phyloP scores from a whole-genome alignment of 2,329 filamentous ascomycete species.

The Arachnopeziza araneosa region DNA sequence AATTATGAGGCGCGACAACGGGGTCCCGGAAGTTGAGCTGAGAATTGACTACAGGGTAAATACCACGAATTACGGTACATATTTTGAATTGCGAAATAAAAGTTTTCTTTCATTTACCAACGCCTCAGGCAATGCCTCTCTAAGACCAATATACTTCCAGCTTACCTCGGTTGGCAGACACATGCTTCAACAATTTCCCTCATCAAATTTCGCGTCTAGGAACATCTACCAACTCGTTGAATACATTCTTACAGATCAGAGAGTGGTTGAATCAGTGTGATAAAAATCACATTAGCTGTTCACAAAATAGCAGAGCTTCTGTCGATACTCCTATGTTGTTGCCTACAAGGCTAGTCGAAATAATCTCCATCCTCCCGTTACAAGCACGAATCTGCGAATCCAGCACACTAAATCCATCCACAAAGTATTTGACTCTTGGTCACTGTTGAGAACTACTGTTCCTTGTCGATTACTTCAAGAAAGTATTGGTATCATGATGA shows the following conservation, averaged over 20 bases:
- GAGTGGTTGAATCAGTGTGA: neutral
- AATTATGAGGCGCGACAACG: too few relatives aligned
- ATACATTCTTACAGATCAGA: neutral
- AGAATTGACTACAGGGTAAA: too few relatives aligned
- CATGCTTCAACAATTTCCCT: neutral
- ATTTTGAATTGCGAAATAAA: too few relatives aligned
- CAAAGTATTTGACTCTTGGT: neutral
- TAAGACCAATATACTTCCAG: neutral
- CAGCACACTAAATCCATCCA: neutral
- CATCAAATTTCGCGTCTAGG: neutral
- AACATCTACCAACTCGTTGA: neutral
- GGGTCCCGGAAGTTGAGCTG: too few relatives aligned
- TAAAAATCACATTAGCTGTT: neutral
- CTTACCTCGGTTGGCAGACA: neutral
- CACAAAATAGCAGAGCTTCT: neutral
- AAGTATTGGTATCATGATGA: neutral
- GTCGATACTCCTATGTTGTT: neutral
- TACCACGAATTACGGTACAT: too few relatives aligned
- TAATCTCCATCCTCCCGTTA: neutral
- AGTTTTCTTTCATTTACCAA: neutral
- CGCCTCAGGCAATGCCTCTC: neutral
- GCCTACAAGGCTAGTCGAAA: neutral
- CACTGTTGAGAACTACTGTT: conserved; percentile 4
- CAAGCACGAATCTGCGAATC: neutral
- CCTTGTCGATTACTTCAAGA: neutral